Conservation (phyloP, 129 eudicot genomes). For the Escallonia rubra region DNA sequence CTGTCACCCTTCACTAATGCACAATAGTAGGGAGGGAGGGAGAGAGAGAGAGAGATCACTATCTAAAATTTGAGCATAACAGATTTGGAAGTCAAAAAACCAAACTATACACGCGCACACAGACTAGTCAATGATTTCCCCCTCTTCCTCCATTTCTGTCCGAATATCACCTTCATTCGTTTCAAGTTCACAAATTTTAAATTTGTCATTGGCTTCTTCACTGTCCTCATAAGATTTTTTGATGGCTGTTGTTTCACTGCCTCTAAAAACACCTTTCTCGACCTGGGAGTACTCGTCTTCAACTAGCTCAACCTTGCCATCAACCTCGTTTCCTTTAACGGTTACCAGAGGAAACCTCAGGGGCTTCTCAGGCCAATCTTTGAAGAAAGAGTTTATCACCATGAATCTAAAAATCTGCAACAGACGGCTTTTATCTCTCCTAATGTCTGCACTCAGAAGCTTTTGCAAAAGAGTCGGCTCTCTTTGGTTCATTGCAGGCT, state of each 20-base stretch:
- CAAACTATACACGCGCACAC: too few species aligned
- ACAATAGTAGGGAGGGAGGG: too few species aligned
- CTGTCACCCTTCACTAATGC: too few species aligned
- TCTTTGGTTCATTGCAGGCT: slow-evolving; percentile 7
- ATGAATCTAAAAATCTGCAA: slow-evolving; percentile 87
- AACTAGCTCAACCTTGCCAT: slow-evolving; percentile 1
- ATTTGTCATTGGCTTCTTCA: background rate
- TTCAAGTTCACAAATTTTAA: background rate
- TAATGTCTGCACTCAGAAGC: slow-evolving; percentile 63
- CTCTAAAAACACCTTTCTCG: background rate
- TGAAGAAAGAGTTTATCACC: slow-evolving; percentile 68
- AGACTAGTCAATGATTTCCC: slow-evolving; percentile 34
- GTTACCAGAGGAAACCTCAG: slow-evolving; percentile 55
- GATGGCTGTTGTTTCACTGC: background rate
- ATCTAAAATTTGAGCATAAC: too few species aligned
- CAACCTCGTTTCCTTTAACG: slow-evolving; percentile 34
- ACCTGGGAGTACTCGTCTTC: slow-evolving; percentile 10
- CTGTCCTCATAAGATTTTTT: background rate
- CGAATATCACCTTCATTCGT: background rate
- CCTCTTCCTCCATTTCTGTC: slow-evolving; percentile 37
- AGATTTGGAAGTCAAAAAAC: too few species aligned
- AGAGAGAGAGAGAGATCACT: too few species aligned
- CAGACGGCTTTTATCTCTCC: slow-evolving; percentile 61
- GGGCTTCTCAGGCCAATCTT: slow-evolving; percentile 32
- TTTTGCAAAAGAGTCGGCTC: slow-evolving; percentile 73